Evolutionary conservation across 495 filamentous ascomycete genomes (phyloP).

Genomic region (Penicillium silybi): DNA sequence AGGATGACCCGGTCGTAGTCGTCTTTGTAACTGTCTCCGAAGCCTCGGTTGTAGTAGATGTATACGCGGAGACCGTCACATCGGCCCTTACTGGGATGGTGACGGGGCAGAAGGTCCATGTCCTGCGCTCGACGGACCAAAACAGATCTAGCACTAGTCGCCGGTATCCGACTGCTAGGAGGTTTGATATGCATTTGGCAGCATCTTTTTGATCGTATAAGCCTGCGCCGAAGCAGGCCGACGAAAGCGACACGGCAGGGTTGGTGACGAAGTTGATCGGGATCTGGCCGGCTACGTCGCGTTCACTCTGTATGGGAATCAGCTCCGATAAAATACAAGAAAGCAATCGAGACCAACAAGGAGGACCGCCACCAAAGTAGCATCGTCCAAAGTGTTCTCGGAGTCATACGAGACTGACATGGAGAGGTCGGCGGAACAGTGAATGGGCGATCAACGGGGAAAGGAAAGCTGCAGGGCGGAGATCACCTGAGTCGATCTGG

Average conservation of each 20-base stretch:
- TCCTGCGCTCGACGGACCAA: conserved; percentile 50
- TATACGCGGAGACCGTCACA: conserved; percentile 21
- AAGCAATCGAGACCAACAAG: conserved; percentile 24
- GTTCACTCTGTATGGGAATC: conserved; percentile 45
- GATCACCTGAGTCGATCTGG: conserved; percentile 37
- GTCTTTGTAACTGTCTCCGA: conserved; percentile 10
- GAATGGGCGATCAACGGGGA: conserved; percentile 2
- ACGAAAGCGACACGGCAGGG: conserved; percentile 50
- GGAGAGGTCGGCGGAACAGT: neutral
- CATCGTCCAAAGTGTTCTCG: conserved; percentile 26
- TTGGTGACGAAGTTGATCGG: conserved; percentile 60
- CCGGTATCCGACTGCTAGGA: conserved; percentile 55
- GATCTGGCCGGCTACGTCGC: conserved; percentile 56
- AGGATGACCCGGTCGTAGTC: conserved; percentile 16
- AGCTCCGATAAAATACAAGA: neutral
- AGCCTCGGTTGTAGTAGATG: conserved; percentile 14
- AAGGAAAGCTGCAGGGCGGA: conserved; percentile 7
- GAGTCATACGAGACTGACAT: conserved; percentile 37
- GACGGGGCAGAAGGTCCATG: conserved; percentile 61
- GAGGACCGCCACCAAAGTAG: conserved; percentile 34
- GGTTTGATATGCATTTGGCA: conserved; percentile 55
- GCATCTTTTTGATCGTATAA: conserved; percentile 45
- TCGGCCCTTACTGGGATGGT: conserved; percentile 25
- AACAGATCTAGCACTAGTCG: conserved; percentile 60
- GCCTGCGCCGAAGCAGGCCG: conserved; percentile 55